Evolutionary conservation across 2,329 filamentous ascomycete genomes (phyloP).

Genomic region (Penicillium hordei): DNA sequence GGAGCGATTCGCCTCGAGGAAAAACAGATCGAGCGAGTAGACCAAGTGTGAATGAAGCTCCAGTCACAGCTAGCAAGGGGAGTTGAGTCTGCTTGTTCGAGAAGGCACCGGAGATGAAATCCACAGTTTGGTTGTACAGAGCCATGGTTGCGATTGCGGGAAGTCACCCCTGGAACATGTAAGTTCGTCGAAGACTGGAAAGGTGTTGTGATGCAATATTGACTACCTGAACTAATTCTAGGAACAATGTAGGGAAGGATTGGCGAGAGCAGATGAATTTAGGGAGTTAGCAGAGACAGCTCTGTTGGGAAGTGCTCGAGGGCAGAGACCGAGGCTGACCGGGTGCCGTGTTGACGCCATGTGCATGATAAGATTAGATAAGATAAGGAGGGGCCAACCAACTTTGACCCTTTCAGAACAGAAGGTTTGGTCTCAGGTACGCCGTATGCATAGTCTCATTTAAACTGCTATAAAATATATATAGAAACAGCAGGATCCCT

Average conservation of each 20-base stretch:
- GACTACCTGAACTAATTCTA: too few relatives aligned
- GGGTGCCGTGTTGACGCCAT: neutral
- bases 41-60: conserved; percentile 38
- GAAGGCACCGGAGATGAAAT: conserved; percentile 36
- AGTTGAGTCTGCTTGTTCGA: conserved; percentile 32
- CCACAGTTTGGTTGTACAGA: conserved; percentile 37
- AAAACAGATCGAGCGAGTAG: conserved; percentile 34
- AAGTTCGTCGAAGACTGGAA: neutral
- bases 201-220: neutral
- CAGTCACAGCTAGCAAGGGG: conserved; percentile 36
- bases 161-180: neutral
- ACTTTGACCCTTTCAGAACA: too few relatives aligned
- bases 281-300: neutral
- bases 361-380: conserved; percentile 5
- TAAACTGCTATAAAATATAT: too few relatives aligned
- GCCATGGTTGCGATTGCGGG: conserved; percentile 29
- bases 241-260: neutral
- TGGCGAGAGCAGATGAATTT: neutral
- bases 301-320: neutral
- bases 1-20: conserved; percentile 10
- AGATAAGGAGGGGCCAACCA: neutral
- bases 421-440: too few relatives aligned
- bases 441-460: too few relatives aligned
- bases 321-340: conserved; percentile 2
- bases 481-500: too few relatives aligned